Evolutionary conservation across 306 rosid species (phyloP).

Genomic region (Lathyrus oleraceus): DNA sequence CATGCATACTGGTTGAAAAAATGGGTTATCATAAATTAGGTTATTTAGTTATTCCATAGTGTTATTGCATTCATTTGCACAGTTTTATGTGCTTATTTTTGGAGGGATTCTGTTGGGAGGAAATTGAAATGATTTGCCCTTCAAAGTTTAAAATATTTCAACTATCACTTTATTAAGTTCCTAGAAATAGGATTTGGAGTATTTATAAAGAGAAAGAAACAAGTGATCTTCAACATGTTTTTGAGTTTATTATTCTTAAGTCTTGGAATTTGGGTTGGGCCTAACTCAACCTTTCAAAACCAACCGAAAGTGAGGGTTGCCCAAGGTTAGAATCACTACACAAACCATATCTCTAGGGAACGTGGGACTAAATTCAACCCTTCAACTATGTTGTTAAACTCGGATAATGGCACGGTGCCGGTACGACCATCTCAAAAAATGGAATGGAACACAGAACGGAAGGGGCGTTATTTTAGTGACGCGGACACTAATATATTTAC

Average conservation of each 20-base stretch:
- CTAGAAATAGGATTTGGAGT: not conserved
- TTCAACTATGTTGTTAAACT: not conserved
- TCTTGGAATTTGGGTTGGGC: too few relatives aligned
- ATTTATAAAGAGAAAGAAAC: not conserved
- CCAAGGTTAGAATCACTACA: too few relatives aligned
- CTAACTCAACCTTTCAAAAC: too few relatives aligned
- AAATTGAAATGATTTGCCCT: not conserved
- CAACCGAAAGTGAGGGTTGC: too few relatives aligned
- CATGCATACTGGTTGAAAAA: conserved; percentile 5
- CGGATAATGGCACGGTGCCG: too few relatives aligned
- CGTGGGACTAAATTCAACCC: too few relatives aligned
- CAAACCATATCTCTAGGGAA: too few relatives aligned
- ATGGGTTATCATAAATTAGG: not conserved
- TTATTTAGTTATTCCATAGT: conserved; percentile 19
- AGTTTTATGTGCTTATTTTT: not conserved
- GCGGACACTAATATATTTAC: too few relatives aligned
- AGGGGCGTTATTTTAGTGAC: too few relatives aligned
- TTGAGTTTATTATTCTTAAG: not conserved
- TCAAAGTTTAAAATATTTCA: not conserved
- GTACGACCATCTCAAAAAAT: too few relatives aligned
- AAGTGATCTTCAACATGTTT: conserved; percentile 4
- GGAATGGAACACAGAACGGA: too few relatives aligned
- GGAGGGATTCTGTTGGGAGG: not conserved
- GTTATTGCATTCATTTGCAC: not conserved
- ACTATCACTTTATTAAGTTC: not conserved